A percentile compares a stretch with the other conserved stretches of the same genome.
Conservation (phyloP, 306 rosid genomes). For the Prunus fruticosa region DNA sequence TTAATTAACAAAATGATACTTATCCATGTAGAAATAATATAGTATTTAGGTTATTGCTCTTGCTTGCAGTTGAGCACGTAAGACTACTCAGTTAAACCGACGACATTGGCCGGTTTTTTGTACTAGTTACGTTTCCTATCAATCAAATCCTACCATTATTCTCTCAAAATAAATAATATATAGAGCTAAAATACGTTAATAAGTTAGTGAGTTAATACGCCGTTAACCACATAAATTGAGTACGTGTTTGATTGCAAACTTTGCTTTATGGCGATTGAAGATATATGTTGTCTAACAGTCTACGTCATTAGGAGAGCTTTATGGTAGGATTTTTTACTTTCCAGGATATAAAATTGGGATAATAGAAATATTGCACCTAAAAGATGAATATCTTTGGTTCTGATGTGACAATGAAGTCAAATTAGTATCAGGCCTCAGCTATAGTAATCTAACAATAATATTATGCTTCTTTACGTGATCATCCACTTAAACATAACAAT, state of each 20-base stretch:
- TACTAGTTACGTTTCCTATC: too few relatives aligned
- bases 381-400: not conserved
- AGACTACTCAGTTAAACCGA: too few relatives aligned
- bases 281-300: not conserved
- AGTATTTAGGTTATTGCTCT: too few relatives aligned
- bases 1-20: too few relatives aligned
- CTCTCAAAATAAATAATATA: too few relatives aligned
- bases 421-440: not conserved
- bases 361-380: not conserved
- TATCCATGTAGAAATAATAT: too few relatives aligned
- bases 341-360: not conserved
- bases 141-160: too few relatives aligned
- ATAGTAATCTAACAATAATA: not conserved
- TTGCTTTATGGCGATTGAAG: not conserved
- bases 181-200: too few relatives aligned
- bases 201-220: too few relatives aligned
- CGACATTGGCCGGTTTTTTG: accelerated
- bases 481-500: conserved; percentile 16
- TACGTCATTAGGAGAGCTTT: not conserved
- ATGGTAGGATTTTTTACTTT: not conserved
- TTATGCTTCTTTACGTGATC: conserved; percentile 14
- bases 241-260: not conserved
- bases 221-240: not conserved
- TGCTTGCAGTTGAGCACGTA: accelerated
- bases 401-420: conserved; percentile 7